Evolutionary conservation across 192 early-diverging fungal genomes (phyloP).

Genomic region (Cetraspora pellucida): DNA sequence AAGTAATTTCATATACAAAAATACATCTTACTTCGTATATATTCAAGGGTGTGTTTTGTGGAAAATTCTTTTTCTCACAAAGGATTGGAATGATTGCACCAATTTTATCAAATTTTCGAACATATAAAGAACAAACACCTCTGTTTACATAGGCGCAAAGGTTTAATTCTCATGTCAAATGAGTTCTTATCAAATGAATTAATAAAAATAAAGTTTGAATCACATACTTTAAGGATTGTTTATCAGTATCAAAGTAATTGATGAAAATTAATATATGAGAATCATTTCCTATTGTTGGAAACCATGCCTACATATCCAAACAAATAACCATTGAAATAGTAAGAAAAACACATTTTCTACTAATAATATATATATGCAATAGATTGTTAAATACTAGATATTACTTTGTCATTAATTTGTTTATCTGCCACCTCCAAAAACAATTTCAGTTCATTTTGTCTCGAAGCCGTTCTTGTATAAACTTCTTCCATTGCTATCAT

Average conservation of each 20-base stretch:
- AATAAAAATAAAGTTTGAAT: too few species aligned
- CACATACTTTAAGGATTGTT: constrained; percentile 60
- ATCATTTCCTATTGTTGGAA: neutral
- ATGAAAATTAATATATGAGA: constrained; percentile 71
- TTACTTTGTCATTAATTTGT: constrained; percentile 36
- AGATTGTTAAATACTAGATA: too few species aligned
- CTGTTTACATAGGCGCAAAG: constrained; percentile 29
- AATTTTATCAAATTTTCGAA: constrained; percentile 54
- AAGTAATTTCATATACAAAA: neutral
- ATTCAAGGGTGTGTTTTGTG: constrained; percentile 58
- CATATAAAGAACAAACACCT: constrained; percentile 61
- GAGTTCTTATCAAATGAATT: too few species aligned
- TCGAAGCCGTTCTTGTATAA: constrained; percentile 38
- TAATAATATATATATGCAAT: constrained; percentile 3
- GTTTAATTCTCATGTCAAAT: neutral
- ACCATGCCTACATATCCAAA: neutral
- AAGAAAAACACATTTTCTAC: too few species aligned
- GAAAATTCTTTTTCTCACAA: too few species aligned
- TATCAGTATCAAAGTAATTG: constrained; percentile 79
- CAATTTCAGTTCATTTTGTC: constrained; percentile 41
- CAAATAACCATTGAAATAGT: too few species aligned
- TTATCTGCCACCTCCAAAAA: constrained; percentile 39
- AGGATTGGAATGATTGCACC: constrained; percentile 62
- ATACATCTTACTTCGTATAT: constrained; percentile 60
- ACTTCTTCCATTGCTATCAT: constrained; percentile 44